These are phyloP conservation scores for Saturnispora besseyi DNA, from an alignment of 805 yeast genomes.

Conservation along the genomic window DNA sequence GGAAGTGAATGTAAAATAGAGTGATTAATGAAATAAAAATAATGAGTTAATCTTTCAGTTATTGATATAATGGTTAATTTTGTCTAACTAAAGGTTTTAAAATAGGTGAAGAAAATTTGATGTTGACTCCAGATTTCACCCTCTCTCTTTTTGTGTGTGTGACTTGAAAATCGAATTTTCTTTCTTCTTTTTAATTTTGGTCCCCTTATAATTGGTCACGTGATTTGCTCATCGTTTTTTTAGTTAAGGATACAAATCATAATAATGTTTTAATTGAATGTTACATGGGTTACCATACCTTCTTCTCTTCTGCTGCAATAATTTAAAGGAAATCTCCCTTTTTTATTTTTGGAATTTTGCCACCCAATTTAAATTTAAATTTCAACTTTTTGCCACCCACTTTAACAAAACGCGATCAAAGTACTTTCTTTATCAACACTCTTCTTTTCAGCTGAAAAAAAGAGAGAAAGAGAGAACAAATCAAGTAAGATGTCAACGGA, in stretches of 20 bases:
- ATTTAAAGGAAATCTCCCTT: not conserved
- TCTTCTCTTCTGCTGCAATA: not conserved
- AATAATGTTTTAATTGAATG: no score
- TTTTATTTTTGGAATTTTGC: not conserved
- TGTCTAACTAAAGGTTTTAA: not conserved
- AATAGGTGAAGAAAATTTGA: no score
- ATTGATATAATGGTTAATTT: not conserved
- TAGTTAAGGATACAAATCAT: no score
- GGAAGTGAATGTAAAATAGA: not conserved
- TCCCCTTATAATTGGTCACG: not conserved
- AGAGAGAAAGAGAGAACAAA: no score
- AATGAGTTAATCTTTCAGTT: not conserved
- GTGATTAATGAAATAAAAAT: not conserved
- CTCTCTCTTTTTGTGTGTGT: not conserved
- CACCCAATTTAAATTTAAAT: not conserved
- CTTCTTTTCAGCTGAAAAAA: no score
- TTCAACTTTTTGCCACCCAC: not conserved
- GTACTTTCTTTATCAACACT: no score
- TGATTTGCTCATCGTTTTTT: not conserved
- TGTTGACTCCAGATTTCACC: not conserved
- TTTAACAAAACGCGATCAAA: no score
- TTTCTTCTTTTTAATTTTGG: not conserved
- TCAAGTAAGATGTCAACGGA: constrained; percentile 28
- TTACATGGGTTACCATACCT: no score
- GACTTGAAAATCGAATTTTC: not conserved